phyloP scores from a whole-genome alignment of 1,139 yeast species.

The Sugiyamaella novakii region DNA sequence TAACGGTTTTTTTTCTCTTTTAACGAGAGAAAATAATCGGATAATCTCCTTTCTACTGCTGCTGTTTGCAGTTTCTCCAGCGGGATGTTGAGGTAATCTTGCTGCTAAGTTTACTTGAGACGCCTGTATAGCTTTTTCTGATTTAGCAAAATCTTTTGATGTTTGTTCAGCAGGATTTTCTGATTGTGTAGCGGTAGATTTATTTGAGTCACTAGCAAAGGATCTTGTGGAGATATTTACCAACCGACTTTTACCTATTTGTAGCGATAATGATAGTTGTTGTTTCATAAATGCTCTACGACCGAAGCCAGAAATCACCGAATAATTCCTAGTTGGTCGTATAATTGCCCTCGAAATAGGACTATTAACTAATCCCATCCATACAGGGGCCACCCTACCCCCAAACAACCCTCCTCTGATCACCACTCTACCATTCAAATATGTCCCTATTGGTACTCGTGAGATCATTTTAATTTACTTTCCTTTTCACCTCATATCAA shows the following conservation, averaged over 20 bases:
- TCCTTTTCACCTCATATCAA: background rate
- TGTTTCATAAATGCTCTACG: too few relatives aligned
- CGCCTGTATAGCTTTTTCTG: constrained; percentile 41
- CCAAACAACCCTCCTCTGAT: background rate
- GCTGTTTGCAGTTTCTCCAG: background rate
- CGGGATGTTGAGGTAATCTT: constrained; percentile 32
- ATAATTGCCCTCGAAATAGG: background rate
- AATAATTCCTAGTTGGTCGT: too few relatives aligned
- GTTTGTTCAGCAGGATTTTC: background rate
- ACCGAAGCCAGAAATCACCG: too few relatives aligned
- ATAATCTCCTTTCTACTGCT: constrained; percentile 51
- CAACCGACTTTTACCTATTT: too few relatives aligned
- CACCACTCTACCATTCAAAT: background rate
- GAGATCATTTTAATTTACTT: background rate
- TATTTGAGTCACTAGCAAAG: background rate
- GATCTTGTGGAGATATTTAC: background rate
- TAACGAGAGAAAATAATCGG: constrained; percentile 54
- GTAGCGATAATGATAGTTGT: background rate
- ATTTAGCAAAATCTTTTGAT: constrained; percentile 26
- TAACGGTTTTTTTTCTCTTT: constrained; percentile 54
- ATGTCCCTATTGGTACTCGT: constrained; percentile 2
- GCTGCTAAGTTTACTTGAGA: constrained; percentile 42
- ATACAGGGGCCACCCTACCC: background rate
- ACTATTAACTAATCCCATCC: background rate
- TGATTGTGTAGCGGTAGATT: background rate